phyloP scores from a whole-genome alignment of 495 filamentous ascomycete genomes.

The Trichoderma gamsii region DNA sequence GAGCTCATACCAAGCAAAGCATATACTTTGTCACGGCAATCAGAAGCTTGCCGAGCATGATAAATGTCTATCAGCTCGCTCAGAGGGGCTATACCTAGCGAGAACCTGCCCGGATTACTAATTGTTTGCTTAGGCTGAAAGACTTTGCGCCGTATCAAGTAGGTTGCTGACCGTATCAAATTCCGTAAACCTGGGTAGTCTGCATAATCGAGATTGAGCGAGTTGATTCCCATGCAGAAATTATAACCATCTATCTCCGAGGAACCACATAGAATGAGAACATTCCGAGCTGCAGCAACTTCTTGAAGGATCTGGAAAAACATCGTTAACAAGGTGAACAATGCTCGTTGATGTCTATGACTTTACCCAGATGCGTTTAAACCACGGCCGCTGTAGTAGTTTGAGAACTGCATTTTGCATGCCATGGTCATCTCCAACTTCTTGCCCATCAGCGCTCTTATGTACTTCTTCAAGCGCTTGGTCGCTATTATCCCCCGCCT shows the following conservation, averaged over 20 bases:
- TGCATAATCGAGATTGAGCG: neutral
- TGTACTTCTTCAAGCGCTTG: constrained; percentile 23
- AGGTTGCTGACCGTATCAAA: neutral
- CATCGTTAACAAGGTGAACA: neutral
- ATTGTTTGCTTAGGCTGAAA: neutral
- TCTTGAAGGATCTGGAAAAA: constrained; percentile 30
- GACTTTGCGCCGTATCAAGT: neutral
- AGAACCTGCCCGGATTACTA: neutral
- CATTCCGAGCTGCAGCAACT: constrained; percentile 26
- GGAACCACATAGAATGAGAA: constrained; percentile 27
- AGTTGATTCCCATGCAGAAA: neutral
- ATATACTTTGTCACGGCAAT: constrained; percentile 32
- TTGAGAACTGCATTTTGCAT: neutral
- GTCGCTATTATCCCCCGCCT: constrained; percentile 23
- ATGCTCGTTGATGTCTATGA: neutral
- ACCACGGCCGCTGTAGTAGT: neutral
- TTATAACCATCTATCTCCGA: constrained; percentile 24
- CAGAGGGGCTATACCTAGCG: constrained; percentile 11
- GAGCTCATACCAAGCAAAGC: constrained; percentile 31
- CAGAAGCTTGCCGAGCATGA: constrained; percentile 27
- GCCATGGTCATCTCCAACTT: neutral
- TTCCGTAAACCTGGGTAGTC: neutral
- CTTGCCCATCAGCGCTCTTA: constrained; percentile 13
- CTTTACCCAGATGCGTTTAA: neutral
- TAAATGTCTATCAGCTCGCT: constrained; percentile 33